Evolutionary conservation across 768 basidiomycete species (phyloP), one percentile per base, ranked within the genome.

Genomic region (Pisolithus sp.): DNA sequence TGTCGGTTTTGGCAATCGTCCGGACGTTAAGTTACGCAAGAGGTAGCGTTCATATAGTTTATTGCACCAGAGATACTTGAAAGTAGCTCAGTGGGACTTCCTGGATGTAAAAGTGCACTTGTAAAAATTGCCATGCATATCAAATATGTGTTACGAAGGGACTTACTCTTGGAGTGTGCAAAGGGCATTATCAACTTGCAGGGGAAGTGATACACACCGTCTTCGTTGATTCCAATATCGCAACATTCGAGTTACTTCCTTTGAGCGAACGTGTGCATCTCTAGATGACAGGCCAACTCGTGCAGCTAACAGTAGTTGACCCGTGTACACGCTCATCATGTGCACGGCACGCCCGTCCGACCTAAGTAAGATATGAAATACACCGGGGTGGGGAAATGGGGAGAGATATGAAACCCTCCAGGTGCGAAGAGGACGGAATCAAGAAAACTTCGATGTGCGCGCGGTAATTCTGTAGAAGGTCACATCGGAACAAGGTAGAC

Each of bases 71-170:
- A 51, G 75, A 76, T 17, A 76, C 68, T 59, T 4, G 64, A 66
- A 31, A 78, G 80, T 55, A 73, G 75, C 17, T 57, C 55, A 26
- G 68, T 78, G 78, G 76, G 80, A 81, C 59, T 76, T 71, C 62
- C 71, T 79, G 28, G 76, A 76, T 47, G 56, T 53, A 13, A 73
- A 73, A 70, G 78, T 75, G 68, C 49, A 67, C 53, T 46, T 53
- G 42, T 49, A 40, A 31, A 21, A 10, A 40, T 48, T 51, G 30
- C 30, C 30, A 8, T 30, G 9, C 5, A 26, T 26, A 26, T 26
- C 26, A 26, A 7, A 4, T 26, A 26, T 31, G 54, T 52, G 40
- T 42, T 53, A 63, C 61, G 49, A 62, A 63, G 43, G 43, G 46
- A 39, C 57, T 46, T 54, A 41, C 53, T 52, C 52, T 28, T 63